These are phyloP conservation scores for Salicornia ramosissima DNA, from an alignment of 148 eudicot species.

Conservation along the genomic window DNA sequence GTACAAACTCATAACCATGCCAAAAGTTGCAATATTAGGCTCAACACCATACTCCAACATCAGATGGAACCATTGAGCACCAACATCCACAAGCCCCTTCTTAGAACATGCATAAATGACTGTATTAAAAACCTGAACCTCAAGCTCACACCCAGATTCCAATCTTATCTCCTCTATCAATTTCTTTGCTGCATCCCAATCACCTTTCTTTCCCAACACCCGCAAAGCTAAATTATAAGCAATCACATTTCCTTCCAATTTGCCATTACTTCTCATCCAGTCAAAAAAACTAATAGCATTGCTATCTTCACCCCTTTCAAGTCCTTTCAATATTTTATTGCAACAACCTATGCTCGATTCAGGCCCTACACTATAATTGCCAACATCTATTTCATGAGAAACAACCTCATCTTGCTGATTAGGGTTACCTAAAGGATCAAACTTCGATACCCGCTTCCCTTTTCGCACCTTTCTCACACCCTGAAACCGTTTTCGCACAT, in stretches of 20 bases:
- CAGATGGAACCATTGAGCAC: constrained; percentile 67
- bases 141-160: constrained; percentile 61
- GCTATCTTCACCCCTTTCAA: constrained; percentile 47
- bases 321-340: constrained; percentile 50
- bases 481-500: constrained; percentile 40
- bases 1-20: constrained; percentile 84
- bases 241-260: constrained; percentile 51
- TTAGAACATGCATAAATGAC: constrained; percentile 77
- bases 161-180: constrained; percentile 59
- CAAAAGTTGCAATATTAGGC: constrained; percentile 94
- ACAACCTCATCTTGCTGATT: constrained; percentile 11
- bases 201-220: constrained; percentile 67
- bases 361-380: constrained; percentile 29
- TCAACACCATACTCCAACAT: constrained; percentile 62
- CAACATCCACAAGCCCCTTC: constrained; percentile 50
- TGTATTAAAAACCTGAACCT: constrained; percentile 70
- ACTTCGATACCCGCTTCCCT: constrained; percentile 19
- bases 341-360: constrained; percentile 45
- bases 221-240: constrained; percentile 70
- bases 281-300: constrained; percentile 55
- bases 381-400: constrained; percentile 24
- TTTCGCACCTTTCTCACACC: constrained; percentile 25
- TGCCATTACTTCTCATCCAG: constrained; percentile 78
- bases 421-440: constrained; percentile 6
- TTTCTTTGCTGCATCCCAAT: constrained; percentile 69